A percentile compares a stretch with the other conserved stretches of the same genome.
These are phyloP conservation scores for Macrocybe gigantea DNA, from an alignment of 768 basidiomycete species.

Conservation along the genomic window DNA sequence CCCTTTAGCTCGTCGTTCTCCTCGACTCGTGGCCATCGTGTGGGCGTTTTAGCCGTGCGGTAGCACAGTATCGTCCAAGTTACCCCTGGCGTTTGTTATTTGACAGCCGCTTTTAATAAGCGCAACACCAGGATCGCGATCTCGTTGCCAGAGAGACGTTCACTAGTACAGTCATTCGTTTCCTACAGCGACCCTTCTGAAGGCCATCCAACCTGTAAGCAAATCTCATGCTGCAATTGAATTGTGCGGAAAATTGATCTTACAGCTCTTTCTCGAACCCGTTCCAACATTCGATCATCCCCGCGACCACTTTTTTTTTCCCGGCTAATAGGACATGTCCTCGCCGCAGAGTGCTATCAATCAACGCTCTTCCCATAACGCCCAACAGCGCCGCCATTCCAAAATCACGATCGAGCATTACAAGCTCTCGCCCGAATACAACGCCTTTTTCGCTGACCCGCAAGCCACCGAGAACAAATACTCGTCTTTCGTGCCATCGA, in stretches of 20 bases:
- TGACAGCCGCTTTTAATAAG: slow-evolving; percentile 6
- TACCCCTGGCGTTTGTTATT: not conserved
- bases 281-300: not conserved
- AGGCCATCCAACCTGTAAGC: slow-evolving; percentile 4
- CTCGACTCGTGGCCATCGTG: no score
- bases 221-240: slow-evolving; percentile 1
- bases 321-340: slow-evolving; percentile 26
- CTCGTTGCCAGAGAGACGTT: slow-evolving; percentile 11
- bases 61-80: no score
- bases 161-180: slow-evolving; percentile 11
- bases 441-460: slow-evolving; percentile 59
- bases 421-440: slow-evolving; percentile 69
- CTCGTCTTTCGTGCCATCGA: slow-evolving; percentile 26
- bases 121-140: slow-evolving; percentile 10
- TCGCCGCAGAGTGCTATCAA: slow-evolving; percentile 42
- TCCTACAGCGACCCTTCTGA: not conserved
- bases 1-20: no score
- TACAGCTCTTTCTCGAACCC: not conserved
- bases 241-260: not conserved
- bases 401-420: slow-evolving; percentile 75
- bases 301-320: not conserved
- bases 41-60: no score
- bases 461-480: slow-evolving; percentile 44
- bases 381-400: slow-evolving; percentile 40
- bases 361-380: slow-evolving; percentile 34